These are phyloP conservation scores for Mentha longifolia DNA, from an alignment of 257 asterid species.

Conservation along the genomic window DNA sequence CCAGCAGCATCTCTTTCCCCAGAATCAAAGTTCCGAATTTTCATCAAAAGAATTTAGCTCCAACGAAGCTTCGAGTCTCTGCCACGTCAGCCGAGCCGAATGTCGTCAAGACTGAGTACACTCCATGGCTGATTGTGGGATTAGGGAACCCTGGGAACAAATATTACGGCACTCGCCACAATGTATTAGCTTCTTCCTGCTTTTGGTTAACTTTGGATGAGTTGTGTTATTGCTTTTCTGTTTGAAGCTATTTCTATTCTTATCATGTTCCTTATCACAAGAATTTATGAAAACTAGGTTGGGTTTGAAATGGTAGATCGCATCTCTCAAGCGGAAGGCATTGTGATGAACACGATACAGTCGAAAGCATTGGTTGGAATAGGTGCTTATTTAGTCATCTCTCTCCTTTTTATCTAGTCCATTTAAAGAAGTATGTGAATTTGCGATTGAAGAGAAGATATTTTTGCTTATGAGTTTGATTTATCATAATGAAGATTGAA, in stretches of 20 bases:
- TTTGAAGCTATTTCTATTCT: slow-evolving; percentile 17
- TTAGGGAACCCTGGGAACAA: slow-evolving; percentile 97
- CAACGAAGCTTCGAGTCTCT: slow-evolving; percentile 51
- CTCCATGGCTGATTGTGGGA: slow-evolving; percentile 98
- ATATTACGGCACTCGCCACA: slow-evolving; percentile 97
- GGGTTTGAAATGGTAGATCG: slow-evolving; percentile 96
- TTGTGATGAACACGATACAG: slow-evolving; percentile 88
- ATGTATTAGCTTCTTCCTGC: slow-evolving; percentile 48
- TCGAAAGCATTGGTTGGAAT: slow-evolving; percentile 89
- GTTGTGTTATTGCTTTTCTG: slow-evolving; percentile 12
- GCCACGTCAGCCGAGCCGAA: slow-evolving; percentile 60
- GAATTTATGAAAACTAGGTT: slow-evolving; percentile 66
- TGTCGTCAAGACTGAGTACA: slow-evolving; percentile 72
- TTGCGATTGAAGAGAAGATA: not conserved
- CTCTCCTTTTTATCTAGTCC: not conserved
- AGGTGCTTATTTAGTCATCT: slow-evolving; percentile 51
- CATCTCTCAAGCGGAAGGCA: slow-evolving; percentile 75
- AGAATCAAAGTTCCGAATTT: slow-evolving; percentile 43
- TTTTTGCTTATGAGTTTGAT: not conserved
- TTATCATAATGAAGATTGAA: not conserved
- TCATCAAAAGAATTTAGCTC: slow-evolving; percentile 43
- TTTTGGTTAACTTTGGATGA: slow-evolving; percentile 8
- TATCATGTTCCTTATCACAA: not conserved
- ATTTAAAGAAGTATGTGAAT: not conserved
- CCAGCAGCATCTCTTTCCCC: slow-evolving; percentile 47